A percentile compares a stretch with the other conserved stretches of the same genome.
Conservation (phyloP, 169 alveolate genomes). For the Theileria annulata region DNA sequence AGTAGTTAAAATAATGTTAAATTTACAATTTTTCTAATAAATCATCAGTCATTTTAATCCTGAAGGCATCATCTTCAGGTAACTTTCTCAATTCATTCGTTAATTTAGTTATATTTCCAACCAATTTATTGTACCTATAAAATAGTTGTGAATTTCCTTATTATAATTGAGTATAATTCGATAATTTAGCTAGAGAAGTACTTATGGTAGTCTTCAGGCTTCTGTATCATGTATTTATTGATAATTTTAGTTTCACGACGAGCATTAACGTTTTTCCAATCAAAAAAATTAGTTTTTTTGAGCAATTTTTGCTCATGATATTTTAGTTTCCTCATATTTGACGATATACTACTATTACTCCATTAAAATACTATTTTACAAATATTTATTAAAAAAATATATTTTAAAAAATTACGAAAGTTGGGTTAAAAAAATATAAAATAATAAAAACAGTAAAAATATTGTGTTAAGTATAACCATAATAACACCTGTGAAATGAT, state of each 20-base stretch:
- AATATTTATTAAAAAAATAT: too few relatives aligned
- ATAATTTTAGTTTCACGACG: conserved; percentile 90
- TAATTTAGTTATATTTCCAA: conserved; percentile 91
- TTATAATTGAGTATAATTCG: neutral
- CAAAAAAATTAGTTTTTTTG: conserved; percentile 93
- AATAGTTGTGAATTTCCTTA: neutral
- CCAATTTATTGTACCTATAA: conserved; percentile 90
- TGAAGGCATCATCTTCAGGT: conserved; percentile 89
- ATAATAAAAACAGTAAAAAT: neutral
- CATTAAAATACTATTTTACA: neutral
- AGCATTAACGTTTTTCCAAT: conserved; percentile 92
- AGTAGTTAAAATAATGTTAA: too few relatives aligned
- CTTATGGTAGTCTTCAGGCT: conserved; percentile 95
- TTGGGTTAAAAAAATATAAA: neutral
- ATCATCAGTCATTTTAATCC: conserved; percentile 91
- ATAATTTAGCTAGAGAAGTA: conserved; percentile 8
- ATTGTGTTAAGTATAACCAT: conserved; percentile 8
- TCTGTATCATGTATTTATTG: conserved; percentile 92
- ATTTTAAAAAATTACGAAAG: neutral
- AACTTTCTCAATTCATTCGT: conserved; percentile 88
- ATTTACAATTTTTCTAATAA: conserved; percentile 90
- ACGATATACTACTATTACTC: neutral
- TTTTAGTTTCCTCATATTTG: conserved; percentile 94
- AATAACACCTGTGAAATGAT: conserved; percentile 7
- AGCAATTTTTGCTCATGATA: conserved; percentile 96